Percentiles rank a stretch among this genome's conserved stretches.
Evolutionary conservation across 371 early-diverging fungal species (phyloP).

Genomic region (Apophysomyces trapeziformis): DNA sequence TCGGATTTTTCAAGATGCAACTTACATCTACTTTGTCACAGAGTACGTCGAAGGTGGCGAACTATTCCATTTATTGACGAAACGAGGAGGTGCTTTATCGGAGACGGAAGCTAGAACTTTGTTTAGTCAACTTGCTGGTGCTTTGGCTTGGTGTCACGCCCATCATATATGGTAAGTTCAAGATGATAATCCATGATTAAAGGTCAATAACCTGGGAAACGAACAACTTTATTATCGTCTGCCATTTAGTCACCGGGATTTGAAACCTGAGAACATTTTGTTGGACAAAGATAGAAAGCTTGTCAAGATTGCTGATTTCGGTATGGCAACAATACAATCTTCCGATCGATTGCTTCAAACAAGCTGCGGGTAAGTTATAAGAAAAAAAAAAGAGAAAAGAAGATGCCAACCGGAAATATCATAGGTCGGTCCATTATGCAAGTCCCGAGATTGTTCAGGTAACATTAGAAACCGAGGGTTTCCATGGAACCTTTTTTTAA

Average conservation of each 20-base stretch:
- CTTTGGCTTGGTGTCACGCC: slow-evolving; percentile 90
- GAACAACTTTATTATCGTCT: too few species aligned
- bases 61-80: slow-evolving; percentile 35
- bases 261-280: slow-evolving; percentile 95
- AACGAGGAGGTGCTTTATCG: slow-evolving; percentile 19
- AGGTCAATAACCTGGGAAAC: too few species aligned
- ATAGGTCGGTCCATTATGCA: slow-evolving; percentile 86
- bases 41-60: slow-evolving; percentile 51
- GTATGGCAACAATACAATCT: slow-evolving; percentile 80
- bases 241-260: slow-evolving; percentile 85
- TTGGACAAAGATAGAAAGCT: slow-evolving; percentile 72
- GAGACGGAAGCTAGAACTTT: slow-evolving; percentile 86
- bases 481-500: slow-evolving; percentile 45
- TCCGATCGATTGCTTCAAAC: slow-evolving; percentile 68
- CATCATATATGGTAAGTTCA: slow-evolving; percentile 46
- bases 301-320: slow-evolving; percentile 86
- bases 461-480: slow-evolving; percentile 81
- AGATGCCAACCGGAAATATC: slow-evolving; percentile 70
- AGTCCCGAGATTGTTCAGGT: slow-evolving; percentile 87
- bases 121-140: slow-evolving; percentile 93
- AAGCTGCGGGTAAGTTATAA: slow-evolving; percentile 65
- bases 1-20: slow-evolving; percentile 67
- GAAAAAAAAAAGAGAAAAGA: slow-evolving; percentile 39
- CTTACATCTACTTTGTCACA: slow-evolving; percentile 41
- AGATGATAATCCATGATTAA: not conserved